Base-by-base conservation (phyloP, 116 monocot genomes). In the Dioscorea cayenensis region DNA sequence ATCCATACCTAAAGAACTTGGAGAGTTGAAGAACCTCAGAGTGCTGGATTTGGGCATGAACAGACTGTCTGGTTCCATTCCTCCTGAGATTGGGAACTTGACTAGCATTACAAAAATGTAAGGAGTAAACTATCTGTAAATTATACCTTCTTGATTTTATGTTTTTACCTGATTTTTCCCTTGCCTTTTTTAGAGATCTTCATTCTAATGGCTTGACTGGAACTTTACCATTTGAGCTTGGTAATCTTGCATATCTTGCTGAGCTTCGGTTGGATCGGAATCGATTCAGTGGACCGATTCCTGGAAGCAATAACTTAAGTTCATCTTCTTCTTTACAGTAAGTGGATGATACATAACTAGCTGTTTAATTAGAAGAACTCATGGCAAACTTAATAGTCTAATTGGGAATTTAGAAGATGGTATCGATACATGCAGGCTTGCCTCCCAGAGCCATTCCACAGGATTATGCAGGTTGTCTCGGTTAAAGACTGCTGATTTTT, bases 31-130 rank as follows among this genome's bases (percentile, higher is more conserved):
- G 52, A 91, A 72, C 61, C 88, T 99, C 7, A 69, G 27, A 2
- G 72, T 88, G 48, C 75, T 99, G 78, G 86, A 99, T 75, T 83
- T 99, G 78, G 89, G 94, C 20, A 66, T 49, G 72, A 99, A 99
- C 75, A 73, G 77, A 49, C 77, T 99, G 28, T 78, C 83, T 18
- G 94, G 99, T 21, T 81, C 86, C 12, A 82, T 99, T 70, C 99
- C 94, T 65, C 48, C 77, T 65, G 91, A 99, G 61, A 72, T 99
- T 37, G 86, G 87, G 66, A 72, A 77, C 22, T 69, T 99, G 71
- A 79, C 65, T 21, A 82, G 66, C 58, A 72, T 99, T 64, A 78
- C 25, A 22, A 88, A 85, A 79, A 73, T 91, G 91, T 91, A 83
- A 3, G 76, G 36, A 76, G 20, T 14, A 28, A 43, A 7, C 50